Percentiles rank a stretch among this genome's conserved stretches.
phyloP scores from a whole-genome alignment of 129 eudicot genomes.

The Logfia minima region DNA sequence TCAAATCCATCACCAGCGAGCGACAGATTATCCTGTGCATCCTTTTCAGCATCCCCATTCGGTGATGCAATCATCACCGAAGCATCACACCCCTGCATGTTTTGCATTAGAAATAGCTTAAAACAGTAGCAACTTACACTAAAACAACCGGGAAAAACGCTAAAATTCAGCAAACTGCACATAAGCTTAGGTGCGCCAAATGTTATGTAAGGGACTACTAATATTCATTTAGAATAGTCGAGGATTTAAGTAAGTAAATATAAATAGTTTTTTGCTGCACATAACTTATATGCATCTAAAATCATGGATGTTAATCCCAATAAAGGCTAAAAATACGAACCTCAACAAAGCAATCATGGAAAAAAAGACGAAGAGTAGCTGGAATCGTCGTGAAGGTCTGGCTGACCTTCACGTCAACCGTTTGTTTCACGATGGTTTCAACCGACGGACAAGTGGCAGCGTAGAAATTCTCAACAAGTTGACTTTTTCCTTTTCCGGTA shows the following conservation, averaged over 20 bases:
- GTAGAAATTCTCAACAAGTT: conserved; percentile 57
- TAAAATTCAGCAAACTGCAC: not conserved
- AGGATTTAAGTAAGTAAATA: no score
- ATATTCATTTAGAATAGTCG: no score
- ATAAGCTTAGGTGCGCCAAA: no score
- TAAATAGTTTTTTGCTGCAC: no score
- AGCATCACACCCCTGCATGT: conserved; percentile 82
- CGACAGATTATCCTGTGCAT: conserved; percentile 61
- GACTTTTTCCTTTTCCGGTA: conserved; percentile 39
- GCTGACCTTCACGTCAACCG: conserved; percentile 48
- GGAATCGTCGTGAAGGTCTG: conserved; percentile 69
- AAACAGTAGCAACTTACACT: not conserved
- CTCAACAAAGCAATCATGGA: conserved; percentile 86
- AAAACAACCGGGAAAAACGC: not conserved
- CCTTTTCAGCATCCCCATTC: conserved; percentile 73
- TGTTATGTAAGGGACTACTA: no score
- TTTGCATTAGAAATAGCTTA: conserved; percentile 10
- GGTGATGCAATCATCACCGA: conserved; percentile 68
- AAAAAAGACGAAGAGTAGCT: conserved; percentile 78
- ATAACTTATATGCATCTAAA: not conserved
- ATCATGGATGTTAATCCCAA: no score
- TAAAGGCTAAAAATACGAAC: conserved; percentile 23
- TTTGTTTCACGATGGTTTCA: conserved; percentile 52
- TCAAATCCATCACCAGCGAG: conserved; percentile 87
- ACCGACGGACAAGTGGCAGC: conserved; percentile 57